Conservation (phyloP, 2,329 filamentous ascomycete genomes). For the Dendryphion nanum region DNA sequence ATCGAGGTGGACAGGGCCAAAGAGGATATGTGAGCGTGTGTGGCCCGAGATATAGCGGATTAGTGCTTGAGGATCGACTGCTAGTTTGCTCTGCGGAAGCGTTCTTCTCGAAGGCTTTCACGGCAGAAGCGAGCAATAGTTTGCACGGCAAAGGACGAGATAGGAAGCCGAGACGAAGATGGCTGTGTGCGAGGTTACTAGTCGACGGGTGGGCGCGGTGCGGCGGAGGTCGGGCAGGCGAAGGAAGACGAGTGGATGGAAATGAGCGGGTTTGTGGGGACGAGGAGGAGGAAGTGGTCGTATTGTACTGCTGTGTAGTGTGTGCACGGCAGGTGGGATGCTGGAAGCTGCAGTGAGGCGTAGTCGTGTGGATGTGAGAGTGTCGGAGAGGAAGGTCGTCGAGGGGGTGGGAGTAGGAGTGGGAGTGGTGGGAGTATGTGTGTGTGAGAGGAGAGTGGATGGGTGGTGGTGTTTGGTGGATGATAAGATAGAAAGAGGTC, state of each 20-base stretch:
- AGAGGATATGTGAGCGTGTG: slow-evolving; percentile 7
- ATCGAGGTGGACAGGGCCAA: slow-evolving; percentile 7
- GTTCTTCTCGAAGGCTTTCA: slow-evolving; percentile 33
- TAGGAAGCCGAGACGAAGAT: not conserved
- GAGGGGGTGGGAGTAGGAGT: slow-evolving; percentile 1
- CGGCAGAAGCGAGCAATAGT: slow-evolving; percentile 12
- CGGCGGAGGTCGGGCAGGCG: no score
- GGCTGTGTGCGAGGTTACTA: no score
- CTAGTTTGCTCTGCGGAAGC: slow-evolving; percentile 20
- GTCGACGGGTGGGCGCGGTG: no score
- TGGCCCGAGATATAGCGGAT: slow-evolving; percentile 9
- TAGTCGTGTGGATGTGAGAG: slow-evolving; percentile 4
- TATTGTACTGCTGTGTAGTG: no score
- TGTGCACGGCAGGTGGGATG: no score
- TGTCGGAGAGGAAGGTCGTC: slow-evolving; percentile 5
- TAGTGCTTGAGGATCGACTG: slow-evolving; percentile 1
- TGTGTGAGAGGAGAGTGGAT: slow-evolving; percentile 6
- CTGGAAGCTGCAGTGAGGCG: not conserved
- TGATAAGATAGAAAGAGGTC: slow-evolving; percentile 4
- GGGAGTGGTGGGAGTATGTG: slow-evolving; percentile 6
- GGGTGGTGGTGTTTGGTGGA: slow-evolving; percentile 6
- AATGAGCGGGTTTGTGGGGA: no score
- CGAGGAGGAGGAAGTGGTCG: no score
- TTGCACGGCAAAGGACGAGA: no score
- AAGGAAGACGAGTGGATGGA: no score